Evolutionary conservation across 768 basidiomycete genomes (phyloP).

Genomic region (Leccinum fibrillosum): DNA sequence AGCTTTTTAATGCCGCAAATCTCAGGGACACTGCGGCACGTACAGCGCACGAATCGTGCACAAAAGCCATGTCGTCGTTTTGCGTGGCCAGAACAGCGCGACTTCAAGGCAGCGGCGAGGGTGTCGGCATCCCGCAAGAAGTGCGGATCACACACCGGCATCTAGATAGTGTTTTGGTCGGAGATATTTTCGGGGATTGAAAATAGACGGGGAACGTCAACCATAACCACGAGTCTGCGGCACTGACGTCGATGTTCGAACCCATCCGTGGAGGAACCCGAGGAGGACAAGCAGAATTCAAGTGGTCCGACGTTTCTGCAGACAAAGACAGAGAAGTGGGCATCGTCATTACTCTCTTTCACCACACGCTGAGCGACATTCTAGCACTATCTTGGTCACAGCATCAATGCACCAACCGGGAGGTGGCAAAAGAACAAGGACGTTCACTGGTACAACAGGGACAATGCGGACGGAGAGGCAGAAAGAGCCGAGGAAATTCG

Average conservation of each 20-base stretch:
- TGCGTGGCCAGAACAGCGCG: background rate
- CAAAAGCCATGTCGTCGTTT: slow-evolving; percentile 1
- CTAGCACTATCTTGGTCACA: slow-evolving; percentile 93
- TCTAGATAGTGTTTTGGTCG: slow-evolving; percentile 21
- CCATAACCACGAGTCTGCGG: background rate
- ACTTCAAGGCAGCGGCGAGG: background rate
- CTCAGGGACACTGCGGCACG: background rate
- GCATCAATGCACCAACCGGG: slow-evolving; percentile 91
- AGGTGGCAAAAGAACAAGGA: slow-evolving; percentile 99
- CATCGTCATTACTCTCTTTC: background rate
- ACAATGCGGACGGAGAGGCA: slow-evolving; percentile 38
- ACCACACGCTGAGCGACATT: slow-evolving; percentile 1
- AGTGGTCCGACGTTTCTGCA: slow-evolving; percentile 86
- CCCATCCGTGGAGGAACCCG: slow-evolving; percentile 86
- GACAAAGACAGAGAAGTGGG: slow-evolving; percentile 91
- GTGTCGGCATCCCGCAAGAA: slow-evolving; percentile 19
- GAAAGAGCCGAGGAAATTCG: slow-evolving; percentile 72
- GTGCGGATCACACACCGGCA: slow-evolving; percentile 17
- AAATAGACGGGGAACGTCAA: background rate
- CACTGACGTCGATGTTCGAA: slow-evolving; percentile 54
- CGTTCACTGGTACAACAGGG: slow-evolving; percentile 91
- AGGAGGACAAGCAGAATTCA: slow-evolving; percentile 89
- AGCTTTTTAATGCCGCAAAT: background rate
- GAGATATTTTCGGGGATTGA: slow-evolving; percentile 19
- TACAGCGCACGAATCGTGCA: slow-evolving; percentile 1